Conservation (phyloP, 306 rosid species). For the Sindora glabra region DNA sequence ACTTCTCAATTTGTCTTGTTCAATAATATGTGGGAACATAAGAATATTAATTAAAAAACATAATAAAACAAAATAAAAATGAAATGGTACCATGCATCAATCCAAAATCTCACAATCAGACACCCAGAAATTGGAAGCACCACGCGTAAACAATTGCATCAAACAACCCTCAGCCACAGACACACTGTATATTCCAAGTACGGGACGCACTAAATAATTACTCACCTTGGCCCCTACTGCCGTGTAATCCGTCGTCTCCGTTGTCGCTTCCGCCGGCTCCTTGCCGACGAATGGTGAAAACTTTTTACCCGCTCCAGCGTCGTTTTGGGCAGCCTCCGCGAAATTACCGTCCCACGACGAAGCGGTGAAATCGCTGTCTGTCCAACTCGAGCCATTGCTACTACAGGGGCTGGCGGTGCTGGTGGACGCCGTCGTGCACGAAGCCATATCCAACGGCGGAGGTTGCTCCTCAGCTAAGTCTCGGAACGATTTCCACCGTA, state of each 20-base stretch:
- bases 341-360: slow-evolving; percentile 30
- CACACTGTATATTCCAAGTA: slow-evolving; percentile 13
- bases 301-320: slow-evolving; percentile 17
- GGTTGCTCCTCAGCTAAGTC: slow-evolving; percentile 34
- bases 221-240: slow-evolving; percentile 36
- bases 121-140: neutral
- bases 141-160: neutral
- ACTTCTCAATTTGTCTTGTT: slow-evolving; percentile 9
- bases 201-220: slow-evolving; percentile 21
- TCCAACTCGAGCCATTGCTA: slow-evolving; percentile 60
- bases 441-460: slow-evolving; percentile 28
- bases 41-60: neutral
- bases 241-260: neutral
- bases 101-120: neutral
- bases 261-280: slow-evolving; percentile 16
- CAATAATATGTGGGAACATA: neutral
- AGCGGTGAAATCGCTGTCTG: slow-evolving; percentile 60
- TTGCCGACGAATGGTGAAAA: slow-evolving; percentile 44
- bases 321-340: slow-evolving; percentile 8
- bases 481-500: slow-evolving; percentile 72
- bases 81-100: neutral
- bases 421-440: slow-evolving; percentile 15
- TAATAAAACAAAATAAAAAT: neutral
- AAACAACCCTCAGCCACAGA: slow-evolving; percentile 21
- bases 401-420: slow-evolving; percentile 15